phyloP scores from a whole-genome alignment of 129 eudicot genomes.

The Mikania micrantha region DNA sequence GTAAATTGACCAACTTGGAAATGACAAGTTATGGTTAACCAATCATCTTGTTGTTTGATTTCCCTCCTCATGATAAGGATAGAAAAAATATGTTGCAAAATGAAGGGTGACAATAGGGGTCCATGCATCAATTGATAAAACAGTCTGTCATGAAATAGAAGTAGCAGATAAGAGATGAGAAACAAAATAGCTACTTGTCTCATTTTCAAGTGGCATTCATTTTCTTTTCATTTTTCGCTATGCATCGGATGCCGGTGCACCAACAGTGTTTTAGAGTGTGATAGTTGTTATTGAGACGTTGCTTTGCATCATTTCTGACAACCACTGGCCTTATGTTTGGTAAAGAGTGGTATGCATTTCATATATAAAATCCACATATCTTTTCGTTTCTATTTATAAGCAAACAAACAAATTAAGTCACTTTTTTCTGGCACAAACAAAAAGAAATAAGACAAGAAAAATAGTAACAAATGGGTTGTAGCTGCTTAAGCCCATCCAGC shows the following conservation, averaged over 20 bases:
- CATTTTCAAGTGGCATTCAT: slow-evolving; percentile 33
- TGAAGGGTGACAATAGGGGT: slow-evolving; percentile 21
- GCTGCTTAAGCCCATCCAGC: slow-evolving; percentile 21
- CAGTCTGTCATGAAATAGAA: slow-evolving; percentile 25
- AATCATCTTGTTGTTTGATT: slow-evolving; percentile 29
- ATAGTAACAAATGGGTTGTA: slow-evolving; percentile 14
- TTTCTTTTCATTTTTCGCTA: slow-evolving; percentile 5
- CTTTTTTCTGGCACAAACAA: slow-evolving; percentile 7
- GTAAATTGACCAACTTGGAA: slow-evolving; percentile 11
- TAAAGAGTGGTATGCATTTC: not conserved
- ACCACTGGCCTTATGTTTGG: slow-evolving; percentile 7
- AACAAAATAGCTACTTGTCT: slow-evolving; percentile 42
- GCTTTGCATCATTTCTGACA: slow-evolving; percentile 5
- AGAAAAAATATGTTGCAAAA: slow-evolving; percentile 26
- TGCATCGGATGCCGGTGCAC: not conserved
- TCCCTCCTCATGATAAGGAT: slow-evolving; percentile 46
- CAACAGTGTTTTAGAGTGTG: not conserved
- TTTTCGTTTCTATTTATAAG: not conserved
- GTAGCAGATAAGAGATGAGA: slow-evolving; percentile 17
- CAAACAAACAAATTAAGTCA: slow-evolving; percentile 11
- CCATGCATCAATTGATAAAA: slow-evolving; percentile 26
- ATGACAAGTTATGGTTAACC: slow-evolving; percentile 21
- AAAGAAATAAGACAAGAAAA: slow-evolving; percentile 6
- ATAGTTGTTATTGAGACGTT: not conserved
- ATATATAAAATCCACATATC: not conserved